A percentile compares a stretch with the other conserved stretches of the same genome.
Evolutionary conservation across 192 early-diverging fungal genomes (phyloP).

Genomic region (Podila clonocystis): DNA sequence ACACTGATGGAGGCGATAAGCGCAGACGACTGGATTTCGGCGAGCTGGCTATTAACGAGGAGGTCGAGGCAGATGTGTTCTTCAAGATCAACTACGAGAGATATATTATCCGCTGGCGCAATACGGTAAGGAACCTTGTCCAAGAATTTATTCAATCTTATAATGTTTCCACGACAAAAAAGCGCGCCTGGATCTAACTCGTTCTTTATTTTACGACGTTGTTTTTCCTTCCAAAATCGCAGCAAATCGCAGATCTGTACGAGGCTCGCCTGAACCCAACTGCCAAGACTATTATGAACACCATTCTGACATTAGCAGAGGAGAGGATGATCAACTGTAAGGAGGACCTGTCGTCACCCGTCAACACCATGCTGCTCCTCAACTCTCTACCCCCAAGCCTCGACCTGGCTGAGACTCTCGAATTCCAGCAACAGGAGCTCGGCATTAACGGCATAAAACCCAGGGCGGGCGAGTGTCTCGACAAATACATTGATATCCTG

Average conservation of each 20-base stretch:
- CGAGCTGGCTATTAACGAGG: slow-evolving; percentile 36
- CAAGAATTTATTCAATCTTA: neutral
- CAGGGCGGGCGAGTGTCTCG: slow-evolving; percentile 51
- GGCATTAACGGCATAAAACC: slow-evolving; percentile 19
- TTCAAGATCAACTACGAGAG: slow-evolving; percentile 75
- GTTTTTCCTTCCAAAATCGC: neutral
- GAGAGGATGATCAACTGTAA: slow-evolving; percentile 62
- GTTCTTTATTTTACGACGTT: neutral
- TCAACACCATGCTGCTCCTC: slow-evolving; percentile 18
- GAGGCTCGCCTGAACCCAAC: slow-evolving; percentile 68
- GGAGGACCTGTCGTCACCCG: slow-evolving; percentile 45
- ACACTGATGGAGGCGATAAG: slow-evolving; percentile 23
- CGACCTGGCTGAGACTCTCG: slow-evolving; percentile 35
- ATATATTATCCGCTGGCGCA: slow-evolving; percentile 73
- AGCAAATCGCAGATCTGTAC: slow-evolving; percentile 69
- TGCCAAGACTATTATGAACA: slow-evolving; percentile 67
- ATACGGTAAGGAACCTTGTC: slow-evolving; percentile 40
- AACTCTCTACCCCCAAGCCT: slow-evolving; percentile 13
- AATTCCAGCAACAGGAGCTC: slow-evolving; percentile 29
- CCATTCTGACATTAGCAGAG: slow-evolving; percentile 68
- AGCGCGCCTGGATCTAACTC: neutral
- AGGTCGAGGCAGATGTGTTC: slow-evolving; percentile 65
- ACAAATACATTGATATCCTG: slow-evolving; percentile 70
- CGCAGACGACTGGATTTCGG: slow-evolving; percentile 10
- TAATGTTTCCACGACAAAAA: neutral